Evolutionary conservation across 1,284 basidiomycete genomes (phyloP), one percentile per base, ranked within the genome.

Genomic region (Cryptococcus depauperatus): DNA sequence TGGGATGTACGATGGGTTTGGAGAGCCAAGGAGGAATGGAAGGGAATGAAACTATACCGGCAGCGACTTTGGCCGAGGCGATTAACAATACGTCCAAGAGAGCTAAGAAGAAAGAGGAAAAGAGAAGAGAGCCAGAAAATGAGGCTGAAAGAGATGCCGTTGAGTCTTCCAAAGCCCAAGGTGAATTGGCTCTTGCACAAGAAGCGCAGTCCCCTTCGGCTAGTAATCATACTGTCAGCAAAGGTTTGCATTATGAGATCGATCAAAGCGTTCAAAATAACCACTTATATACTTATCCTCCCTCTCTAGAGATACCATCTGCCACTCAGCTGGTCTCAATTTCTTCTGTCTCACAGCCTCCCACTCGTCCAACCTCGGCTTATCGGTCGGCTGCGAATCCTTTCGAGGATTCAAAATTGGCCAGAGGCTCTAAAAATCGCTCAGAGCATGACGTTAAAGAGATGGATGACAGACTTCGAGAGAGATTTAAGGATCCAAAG

Each of bases 381-480:
- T 22, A 10, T 16, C 14, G 21, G 35, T 22, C 11, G 35, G 14
- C 23, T 14, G 16, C 3, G 35, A 37, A 21, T 14, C 21, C 16
- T 11, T 22, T 22, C 21, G 23, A 37, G 35, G 19, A 22, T 3
- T 13, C 35, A 37, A 37, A 37, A 22, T 19, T 22, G 21, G 14
- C 35, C 21, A 37, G 23, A 21, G 16, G 16, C 35, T 8, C 8
- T 16, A 22, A 37, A 9, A 37, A 37, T 18, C 4, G 23, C 9
- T 14, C 21, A 22, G 35, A 37, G 14, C 19, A 19, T 8, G 47
- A 46, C 23, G 21, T 37, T 14, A 42, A 40, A 19, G 29, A 38
- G 14, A 42, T 40, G 28, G 43, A 45, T 35, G 34, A 23, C 6
- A 37, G 32, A n/a, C 37, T 49, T 29, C 34, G 39, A 35, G 29